Evolutionary conservation across 78 protist genomes (phyloP), one percentile per base, ranked within the genome.

Genomic region (Dictyostelium capitatum): DNA sequence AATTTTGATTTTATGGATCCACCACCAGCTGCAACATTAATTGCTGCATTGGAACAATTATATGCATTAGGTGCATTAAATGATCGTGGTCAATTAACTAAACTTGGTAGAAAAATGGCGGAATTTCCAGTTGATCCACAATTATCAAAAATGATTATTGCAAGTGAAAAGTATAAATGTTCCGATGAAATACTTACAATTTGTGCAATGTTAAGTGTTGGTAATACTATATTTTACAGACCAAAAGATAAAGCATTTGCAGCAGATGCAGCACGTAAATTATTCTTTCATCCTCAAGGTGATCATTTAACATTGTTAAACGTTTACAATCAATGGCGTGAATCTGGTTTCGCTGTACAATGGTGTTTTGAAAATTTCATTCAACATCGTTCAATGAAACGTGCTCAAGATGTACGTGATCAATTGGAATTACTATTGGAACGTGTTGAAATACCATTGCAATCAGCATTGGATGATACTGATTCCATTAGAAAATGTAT

Each of bases 1-100:
- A 83, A 98, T 75, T 99, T 99, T 87, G 99, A 98, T 57, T 99
- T 98, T 41, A 95, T 99, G 99, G 99, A 99, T 92, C 99, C 99
- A 5, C 99, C 99, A 50, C 99, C 99, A 8, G 95, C 99, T 0
- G 99, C 98, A 95, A 97, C 99, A 3, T 87, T 99, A 10, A 98
- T 98, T n/a, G 84, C 97, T 1, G 99, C 99, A 14, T 95, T 99
- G 53, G 99, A 99, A 37, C 99, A 96, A 57, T 95, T 98, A 25
- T 98, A 96, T 37, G 99, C 99, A 11, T 96, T 97, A 19, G 98
- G 99, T 14, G 99, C 99, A 17, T 95, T 99, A 50, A 98, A 98
- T 89, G 99, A 98, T 70, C 25, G 80, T 11, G 99, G 99, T n/a
- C 98, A 98, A 89, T 79, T 99, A 37, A 99, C 99, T n/a, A 97